phyloP scores from a whole-genome alignment of 352 stramenopile species.

The Thalassiosira mediterranea region DNA sequence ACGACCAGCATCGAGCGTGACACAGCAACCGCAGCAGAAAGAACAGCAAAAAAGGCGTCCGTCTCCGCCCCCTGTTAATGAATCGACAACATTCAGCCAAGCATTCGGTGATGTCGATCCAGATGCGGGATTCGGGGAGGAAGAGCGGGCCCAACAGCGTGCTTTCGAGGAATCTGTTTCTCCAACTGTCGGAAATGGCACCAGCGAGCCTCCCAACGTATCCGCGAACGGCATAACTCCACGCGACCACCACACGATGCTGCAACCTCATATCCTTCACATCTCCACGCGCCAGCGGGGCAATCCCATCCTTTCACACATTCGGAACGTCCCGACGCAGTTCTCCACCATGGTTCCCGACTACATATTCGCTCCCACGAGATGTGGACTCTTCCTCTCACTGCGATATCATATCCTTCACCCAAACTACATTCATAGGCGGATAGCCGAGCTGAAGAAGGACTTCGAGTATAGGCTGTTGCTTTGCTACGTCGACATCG shows the following conservation, averaged over 20 bases:
- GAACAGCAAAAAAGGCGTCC: conserved; percentile 16
- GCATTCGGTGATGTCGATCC: conserved; percentile 38
- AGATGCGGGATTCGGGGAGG: too few relatives aligned
- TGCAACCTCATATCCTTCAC: conserved; percentile 73
- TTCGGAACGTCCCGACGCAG: conserved; percentile 92
- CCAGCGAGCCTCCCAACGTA: conserved; percentile 7
- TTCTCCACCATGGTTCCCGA: conserved; percentile 92
- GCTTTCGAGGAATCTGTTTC: conserved; percentile 34
- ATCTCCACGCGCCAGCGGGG: conserved; percentile 88
- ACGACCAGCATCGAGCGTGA: background rate
- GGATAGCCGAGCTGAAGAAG: conserved; percentile 88
- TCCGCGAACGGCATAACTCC: conserved; percentile 16
- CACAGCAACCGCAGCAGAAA: background rate
- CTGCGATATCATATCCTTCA: conserved; percentile 78
- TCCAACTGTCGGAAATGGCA: background rate
- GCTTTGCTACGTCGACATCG: conserved; percentile 93
- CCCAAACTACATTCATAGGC: conserved; percentile 89
- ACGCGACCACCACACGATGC: conserved; percentile 42
- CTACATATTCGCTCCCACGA: conserved; percentile 91
- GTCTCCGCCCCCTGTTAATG: conserved; percentile 55
- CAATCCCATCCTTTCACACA: conserved; percentile 91
- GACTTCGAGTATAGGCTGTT: conserved; percentile 91
- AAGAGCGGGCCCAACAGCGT: too few relatives aligned
- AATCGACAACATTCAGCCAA: conserved; percentile 52
- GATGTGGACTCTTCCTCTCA: conserved; percentile 88